These are phyloP conservation scores for Penicillium simplicissimum DNA, from an alignment of 495 filamentous ascomycete genomes.

Conservation along the genomic window DNA sequence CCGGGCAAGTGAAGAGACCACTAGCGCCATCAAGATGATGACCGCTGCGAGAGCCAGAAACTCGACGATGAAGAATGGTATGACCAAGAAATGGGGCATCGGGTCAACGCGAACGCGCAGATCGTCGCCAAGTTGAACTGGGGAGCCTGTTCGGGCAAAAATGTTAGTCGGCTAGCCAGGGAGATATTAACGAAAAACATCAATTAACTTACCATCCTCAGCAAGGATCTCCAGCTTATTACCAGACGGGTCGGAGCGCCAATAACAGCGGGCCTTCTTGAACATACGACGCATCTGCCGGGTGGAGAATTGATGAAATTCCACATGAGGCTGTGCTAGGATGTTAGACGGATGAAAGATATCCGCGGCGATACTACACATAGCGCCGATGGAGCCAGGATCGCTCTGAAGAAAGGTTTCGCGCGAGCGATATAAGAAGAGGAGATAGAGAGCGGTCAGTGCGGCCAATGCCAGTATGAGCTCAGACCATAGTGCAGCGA, in stretches of 20 bases:
- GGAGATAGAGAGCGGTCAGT: constrained; percentile 29
- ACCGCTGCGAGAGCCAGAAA: constrained; percentile 38
- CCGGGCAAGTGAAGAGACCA: constrained; percentile 33
- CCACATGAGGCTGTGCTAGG: constrained; percentile 30
- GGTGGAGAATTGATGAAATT: constrained; percentile 44
- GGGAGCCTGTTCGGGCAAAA: constrained; percentile 23
- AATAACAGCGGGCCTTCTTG: constrained; percentile 34
- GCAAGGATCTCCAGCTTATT: constrained; percentile 39
- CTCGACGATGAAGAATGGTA: constrained; percentile 44
- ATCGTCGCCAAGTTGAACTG: constrained; percentile 28
- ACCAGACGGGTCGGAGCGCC: constrained; percentile 35
- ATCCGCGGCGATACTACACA: constrained; percentile 45
- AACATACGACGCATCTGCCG: constrained; percentile 39
- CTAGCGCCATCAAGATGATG: constrained; percentile 39
- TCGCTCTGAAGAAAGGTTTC: constrained; percentile 42
- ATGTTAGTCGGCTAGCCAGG: constrained; percentile 7
- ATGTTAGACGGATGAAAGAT: constrained; percentile 37
- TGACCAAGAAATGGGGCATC: constrained; percentile 43
- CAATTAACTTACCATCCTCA: constrained; percentile 28
- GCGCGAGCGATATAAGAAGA: constrained; percentile 35
- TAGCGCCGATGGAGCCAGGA: constrained; percentile 43
- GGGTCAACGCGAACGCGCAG: constrained; percentile 34
- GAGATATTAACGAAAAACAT: not conserved
- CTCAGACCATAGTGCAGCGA: constrained; percentile 38
- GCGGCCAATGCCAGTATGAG: constrained; percentile 30